Conservation (phyloP, 1,284 basidiomycete species). For the Schizopora paradoxa region DNA sequence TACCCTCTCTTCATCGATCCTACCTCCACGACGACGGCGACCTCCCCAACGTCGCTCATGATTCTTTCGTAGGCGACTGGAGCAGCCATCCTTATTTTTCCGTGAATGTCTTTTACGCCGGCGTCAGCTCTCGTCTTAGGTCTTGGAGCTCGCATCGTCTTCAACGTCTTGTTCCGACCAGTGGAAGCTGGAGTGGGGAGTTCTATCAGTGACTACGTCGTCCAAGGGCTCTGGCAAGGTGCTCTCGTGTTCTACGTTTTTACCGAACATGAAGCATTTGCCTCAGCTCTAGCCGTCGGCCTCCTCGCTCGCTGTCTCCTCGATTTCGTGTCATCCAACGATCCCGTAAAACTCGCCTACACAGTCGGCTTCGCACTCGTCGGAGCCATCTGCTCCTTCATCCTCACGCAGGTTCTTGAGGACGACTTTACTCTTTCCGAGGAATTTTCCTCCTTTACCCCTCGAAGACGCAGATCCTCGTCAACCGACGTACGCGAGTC, state of each 20-base stretch:
- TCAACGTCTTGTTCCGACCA: conserved; percentile 41
- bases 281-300: conserved; percentile 48
- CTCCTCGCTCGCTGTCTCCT: conserved; percentile 55
- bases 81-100: too few species aligned
- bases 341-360: conserved; percentile 53
- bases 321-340: conserved; percentile 53
- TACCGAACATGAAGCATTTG: conserved; percentile 46
- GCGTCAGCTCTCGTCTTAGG: conserved; percentile 42
- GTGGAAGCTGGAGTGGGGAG: background rate
- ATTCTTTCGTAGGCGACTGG: too few species aligned
- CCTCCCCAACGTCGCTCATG: background rate
- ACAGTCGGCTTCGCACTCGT: conserved; percentile 8
- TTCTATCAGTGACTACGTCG: conserved; percentile 51
- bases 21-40: background rate
- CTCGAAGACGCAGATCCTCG: too few species aligned
- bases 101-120: conserved; percentile 30
- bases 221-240: conserved; percentile 70
- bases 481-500: too few species aligned
- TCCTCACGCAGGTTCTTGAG: conserved; percentile 7
- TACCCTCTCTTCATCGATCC: too few species aligned
- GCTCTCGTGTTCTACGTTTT: conserved; percentile 64
- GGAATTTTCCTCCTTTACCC: too few species aligned
- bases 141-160: conserved; percentile 62
- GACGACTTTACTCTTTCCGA: conserved; percentile 5
- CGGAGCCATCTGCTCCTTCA: conserved; percentile 10